Conservation (phyloP, 495 filamentous ascomycete species). For the Neurospora intermedia region DNA sequence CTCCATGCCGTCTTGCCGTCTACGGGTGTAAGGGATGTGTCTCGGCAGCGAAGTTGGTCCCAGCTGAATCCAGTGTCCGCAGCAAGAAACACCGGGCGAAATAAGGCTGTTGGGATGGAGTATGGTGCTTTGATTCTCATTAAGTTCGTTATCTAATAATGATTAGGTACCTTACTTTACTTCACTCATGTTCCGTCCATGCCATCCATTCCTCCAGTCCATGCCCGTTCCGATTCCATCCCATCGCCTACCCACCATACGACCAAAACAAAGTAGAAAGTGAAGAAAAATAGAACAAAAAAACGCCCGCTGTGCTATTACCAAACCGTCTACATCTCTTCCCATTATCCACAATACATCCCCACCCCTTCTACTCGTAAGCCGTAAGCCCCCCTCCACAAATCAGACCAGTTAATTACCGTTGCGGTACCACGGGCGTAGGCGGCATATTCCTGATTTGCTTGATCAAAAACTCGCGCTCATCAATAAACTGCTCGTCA, state of each 20-base stretch:
- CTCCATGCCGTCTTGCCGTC: neutral
- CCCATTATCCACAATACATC: neutral
- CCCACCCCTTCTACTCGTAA: neutral
- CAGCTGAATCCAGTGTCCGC: neutral
- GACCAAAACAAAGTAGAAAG: neutral
- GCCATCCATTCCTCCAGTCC: neutral
- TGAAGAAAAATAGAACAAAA: neutral
- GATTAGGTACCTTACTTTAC: neutral
- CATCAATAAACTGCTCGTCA: conserved; percentile 97
- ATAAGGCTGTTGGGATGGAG: neutral
- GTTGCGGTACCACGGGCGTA: conserved; percentile 47
- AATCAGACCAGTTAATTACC: conserved; percentile 6
- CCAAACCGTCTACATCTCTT: neutral
- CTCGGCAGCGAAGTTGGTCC: neutral
- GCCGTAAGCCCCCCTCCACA: neutral
- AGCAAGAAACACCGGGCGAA: neutral
- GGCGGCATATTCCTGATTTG: conserved; percentile 76
- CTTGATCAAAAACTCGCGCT: conserved; percentile 91
- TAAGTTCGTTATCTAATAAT: neutral
- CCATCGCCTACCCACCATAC: neutral
- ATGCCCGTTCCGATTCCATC: neutral
- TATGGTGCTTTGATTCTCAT: neutral
- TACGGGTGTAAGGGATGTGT: neutral
- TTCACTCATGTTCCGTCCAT: neutral
- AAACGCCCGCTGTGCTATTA: neutral